Base-by-base conservation (phyloP, 163 green algal genomes). In the Chlorella variabilis region DNA sequence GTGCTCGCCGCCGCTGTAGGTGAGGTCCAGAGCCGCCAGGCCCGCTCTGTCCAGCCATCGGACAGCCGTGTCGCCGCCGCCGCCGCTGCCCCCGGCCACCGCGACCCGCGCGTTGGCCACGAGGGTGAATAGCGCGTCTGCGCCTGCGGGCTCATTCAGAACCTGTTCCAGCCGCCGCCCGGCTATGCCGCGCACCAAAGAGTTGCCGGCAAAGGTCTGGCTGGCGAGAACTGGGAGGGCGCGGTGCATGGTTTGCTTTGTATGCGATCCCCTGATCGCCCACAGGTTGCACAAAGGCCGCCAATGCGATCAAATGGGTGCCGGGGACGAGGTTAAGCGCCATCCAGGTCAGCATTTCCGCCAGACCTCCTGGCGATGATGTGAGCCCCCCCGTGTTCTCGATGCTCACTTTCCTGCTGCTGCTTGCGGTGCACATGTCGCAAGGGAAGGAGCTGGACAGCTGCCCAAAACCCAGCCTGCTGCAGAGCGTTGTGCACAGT, bases 181-280 rank as follows among this genome's bases (percentile, higher is more conserved):
- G 0, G 29, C 63, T n/a, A 80, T 36, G 5, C 80, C 80, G 1
- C 80, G 34, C 7, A 80, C 59, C 0, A 85, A 61, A 0, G 33
- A 4, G 61, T 70, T 76, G 45, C 80, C 80, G 0, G 34, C 41
- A 39, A 85, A 85, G 27, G 31, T 4, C 29, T 85, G 80, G 0
- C 11, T 15, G 1, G 61, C 75, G 15, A 81, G 75, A 4, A 54
- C 17, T 8, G 73, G 41, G 23, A 56, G 27, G 6, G 71, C 71
- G 25, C 42, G 21, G 49, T 45, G 33, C 71, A 78, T 67, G 27
- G 59, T 67, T 62, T 62, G 51, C 9, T 13, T 51, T 51, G n/a
- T n/a, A n/a, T n/a, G n/a, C n/a, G n/a, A n/a, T n/a, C n/a, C n/a
- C n/a, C n/a, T n/a, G n/a, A n/a, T n/a, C n/a, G n/a, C n/a, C n/a